Percentiles rank a stretch among this genome's conserved stretches.
phyloP scores from a whole-genome alignment of 441 rosid genomes.

The Pelargonium citronellum region DNA sequence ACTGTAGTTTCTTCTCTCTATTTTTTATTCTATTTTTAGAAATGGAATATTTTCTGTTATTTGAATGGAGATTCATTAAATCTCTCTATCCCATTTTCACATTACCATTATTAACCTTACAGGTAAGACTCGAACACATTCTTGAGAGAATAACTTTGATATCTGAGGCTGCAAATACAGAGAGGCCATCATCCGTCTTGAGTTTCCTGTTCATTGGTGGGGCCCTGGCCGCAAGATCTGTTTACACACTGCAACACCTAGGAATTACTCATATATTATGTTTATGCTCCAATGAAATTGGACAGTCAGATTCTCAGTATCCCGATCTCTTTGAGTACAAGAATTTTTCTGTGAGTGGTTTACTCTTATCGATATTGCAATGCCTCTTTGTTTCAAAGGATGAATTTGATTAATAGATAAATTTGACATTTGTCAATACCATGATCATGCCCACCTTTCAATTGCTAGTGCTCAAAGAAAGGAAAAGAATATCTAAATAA shows the following conservation, averaged over 20 bases:
- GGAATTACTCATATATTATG: conserved; percentile 82
- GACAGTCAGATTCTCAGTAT: conserved; percentile 87
- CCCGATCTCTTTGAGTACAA: conserved; percentile 71
- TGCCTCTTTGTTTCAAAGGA: neutral
- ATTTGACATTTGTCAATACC: neutral
- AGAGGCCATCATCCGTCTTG: conserved; percentile 83
- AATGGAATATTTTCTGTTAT: neutral
- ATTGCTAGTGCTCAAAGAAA: no score
- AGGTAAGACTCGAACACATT: conserved; percentile 97
- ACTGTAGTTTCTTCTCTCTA: neutral
- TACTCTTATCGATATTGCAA: neutral
- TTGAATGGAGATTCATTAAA: neutral
- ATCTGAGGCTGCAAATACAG: conserved; percentile 94
- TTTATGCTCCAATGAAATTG: conserved; percentile 91
- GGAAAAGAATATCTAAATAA: no score
- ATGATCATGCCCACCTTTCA: neutral
- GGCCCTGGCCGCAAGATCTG: conserved; percentile 86
- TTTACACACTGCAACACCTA: conserved; percentile 70
- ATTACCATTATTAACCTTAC: conserved; percentile 22
- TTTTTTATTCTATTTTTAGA: neutral
- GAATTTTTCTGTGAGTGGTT: conserved; percentile 71
- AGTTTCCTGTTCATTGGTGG: conserved; percentile 76
- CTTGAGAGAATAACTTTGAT: conserved; percentile 93
- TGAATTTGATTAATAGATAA: neutral
- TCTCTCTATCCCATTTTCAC: neutral